These are phyloP conservation scores for Candida coleopterorum DNA, from an alignment of 805 yeast species.

Conservation along the genomic window DNA sequence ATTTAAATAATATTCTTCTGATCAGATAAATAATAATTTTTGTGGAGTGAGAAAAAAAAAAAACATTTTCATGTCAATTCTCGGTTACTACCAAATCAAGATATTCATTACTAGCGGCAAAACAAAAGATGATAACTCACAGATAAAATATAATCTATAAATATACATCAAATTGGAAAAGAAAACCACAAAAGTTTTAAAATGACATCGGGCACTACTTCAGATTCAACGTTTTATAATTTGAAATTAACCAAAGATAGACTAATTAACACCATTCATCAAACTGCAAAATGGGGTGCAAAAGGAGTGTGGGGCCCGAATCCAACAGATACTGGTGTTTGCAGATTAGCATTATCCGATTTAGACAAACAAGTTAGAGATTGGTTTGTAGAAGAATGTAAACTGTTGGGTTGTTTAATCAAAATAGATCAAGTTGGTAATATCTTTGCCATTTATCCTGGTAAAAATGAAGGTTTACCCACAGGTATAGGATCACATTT, in stretches of 20 bases:
- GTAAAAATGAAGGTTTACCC: constrained; percentile 43
- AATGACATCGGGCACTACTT: neutral
- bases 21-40: too few relatives aligned
- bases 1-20: too few relatives aligned
- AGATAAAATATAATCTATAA: too few relatives aligned
- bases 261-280: constrained; percentile 55
- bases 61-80: too few relatives aligned
- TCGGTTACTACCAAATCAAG: too few relatives aligned
- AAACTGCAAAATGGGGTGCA: constrained; percentile 61
- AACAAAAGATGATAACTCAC: too few relatives aligned
- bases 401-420: constrained; percentile 50
- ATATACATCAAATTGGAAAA: too few relatives aligned
- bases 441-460: constrained; percentile 63
- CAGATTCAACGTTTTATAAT: neutral
- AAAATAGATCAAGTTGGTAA: constrained; percentile 64
- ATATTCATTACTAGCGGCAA: too few relatives aligned
- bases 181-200: neutral
- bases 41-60: too few relatives aligned
- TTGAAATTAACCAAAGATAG: constrained; percentile 26
- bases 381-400: constrained; percentile 56
- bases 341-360: constrained; percentile 59
- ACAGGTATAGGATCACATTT: constrained; percentile 70
- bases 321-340: constrained; percentile 60
- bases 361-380: constrained; percentile 60
- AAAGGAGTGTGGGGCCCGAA: constrained; percentile 56